Conservation (phyloP, 352 stramenopile species). For the Globisporangium spiculum region DNA sequence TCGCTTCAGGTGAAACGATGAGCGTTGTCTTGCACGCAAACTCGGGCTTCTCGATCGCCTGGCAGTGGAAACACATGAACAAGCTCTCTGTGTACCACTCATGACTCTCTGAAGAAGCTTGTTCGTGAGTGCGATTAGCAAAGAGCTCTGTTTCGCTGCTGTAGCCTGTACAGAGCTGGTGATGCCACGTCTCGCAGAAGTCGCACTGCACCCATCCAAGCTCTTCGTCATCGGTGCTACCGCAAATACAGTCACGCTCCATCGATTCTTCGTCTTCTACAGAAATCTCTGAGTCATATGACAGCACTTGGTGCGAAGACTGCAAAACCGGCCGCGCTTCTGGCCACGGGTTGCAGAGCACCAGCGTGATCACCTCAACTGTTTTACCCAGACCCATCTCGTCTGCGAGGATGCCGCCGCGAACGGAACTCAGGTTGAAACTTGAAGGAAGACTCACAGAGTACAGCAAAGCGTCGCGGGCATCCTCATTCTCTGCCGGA, state of each 20-base stretch:
- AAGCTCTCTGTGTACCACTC: slow-evolving; percentile 11
- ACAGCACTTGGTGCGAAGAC: slow-evolving; percentile 25
- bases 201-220: slow-evolving; percentile 49
- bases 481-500: neutral
- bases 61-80: slow-evolving; percentile 72
- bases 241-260: slow-evolving; percentile 51
- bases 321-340: slow-evolving; percentile 39
- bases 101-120: neutral
- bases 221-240: slow-evolving; percentile 30
- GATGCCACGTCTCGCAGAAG: slow-evolving; percentile 56
- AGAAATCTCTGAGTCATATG: neutral
- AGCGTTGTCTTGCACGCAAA: slow-evolving; percentile 78
- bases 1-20: slow-evolving; percentile 91
- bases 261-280: neutral
- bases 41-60: slow-evolving; percentile 33
- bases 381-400: slow-evolving; percentile 92
- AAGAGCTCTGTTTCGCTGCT: slow-evolving; percentile 1
- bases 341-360: slow-evolving; percentile 40
- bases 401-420: slow-evolving; percentile 90
- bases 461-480: neutral
- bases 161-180: slow-evolving; percentile 59
- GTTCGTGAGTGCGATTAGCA: neutral
- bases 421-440: slow-evolving; percentile 22
- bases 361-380: slow-evolving; percentile 69
- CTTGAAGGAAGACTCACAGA: neutral